A percentile compares a stretch with the other conserved stretches of the same genome.
Evolutionary conservation across 257 asterid species (phyloP).

Genomic region (Solanum pinnatisectum): DNA sequence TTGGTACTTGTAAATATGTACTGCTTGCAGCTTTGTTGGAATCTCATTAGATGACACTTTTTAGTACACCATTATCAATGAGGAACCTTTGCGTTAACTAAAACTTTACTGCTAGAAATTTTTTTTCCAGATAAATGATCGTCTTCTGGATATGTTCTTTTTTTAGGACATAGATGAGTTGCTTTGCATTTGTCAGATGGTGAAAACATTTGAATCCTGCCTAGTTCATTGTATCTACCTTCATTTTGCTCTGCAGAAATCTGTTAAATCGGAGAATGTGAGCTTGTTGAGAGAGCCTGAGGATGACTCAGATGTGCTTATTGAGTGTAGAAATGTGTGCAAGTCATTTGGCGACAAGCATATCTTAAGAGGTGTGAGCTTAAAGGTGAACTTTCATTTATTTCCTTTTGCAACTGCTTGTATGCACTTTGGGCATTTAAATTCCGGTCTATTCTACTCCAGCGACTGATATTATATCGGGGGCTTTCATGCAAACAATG

Average conservation of each 20-base stretch:
- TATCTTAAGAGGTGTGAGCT: conserved; percentile 89
- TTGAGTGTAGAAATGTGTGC: conserved; percentile 84
- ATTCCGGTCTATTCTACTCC: not conserved
- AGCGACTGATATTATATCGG: not conserved
- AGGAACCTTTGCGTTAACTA: not conserved
- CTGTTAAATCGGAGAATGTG: conserved; percentile 27
- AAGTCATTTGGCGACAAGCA: conserved; percentile 95
- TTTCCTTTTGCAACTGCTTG: not conserved
- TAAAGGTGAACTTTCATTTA: conserved; percentile 58
- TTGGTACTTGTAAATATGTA: not conserved
- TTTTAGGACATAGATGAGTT: not conserved
- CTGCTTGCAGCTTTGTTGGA: not conserved
- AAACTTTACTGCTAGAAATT: not conserved
- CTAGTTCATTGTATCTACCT: not conserved
- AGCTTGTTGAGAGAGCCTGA: conserved; percentile 20
- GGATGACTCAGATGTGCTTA: conserved; percentile 73
- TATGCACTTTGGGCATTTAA: not conserved
- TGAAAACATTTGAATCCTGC: not conserved
- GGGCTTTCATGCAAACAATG: not conserved
- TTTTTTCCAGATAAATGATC: not conserved
- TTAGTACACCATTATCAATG: not conserved
- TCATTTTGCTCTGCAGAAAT: conserved; percentile 30
- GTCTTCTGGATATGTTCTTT: not conserved
- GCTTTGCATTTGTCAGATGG: not conserved
- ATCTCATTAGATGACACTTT: not conserved